These are phyloP conservation scores for Cyamopsis tetragonoloba DNA, from an alignment of 306 rosid species.

Conservation along the genomic window DNA sequence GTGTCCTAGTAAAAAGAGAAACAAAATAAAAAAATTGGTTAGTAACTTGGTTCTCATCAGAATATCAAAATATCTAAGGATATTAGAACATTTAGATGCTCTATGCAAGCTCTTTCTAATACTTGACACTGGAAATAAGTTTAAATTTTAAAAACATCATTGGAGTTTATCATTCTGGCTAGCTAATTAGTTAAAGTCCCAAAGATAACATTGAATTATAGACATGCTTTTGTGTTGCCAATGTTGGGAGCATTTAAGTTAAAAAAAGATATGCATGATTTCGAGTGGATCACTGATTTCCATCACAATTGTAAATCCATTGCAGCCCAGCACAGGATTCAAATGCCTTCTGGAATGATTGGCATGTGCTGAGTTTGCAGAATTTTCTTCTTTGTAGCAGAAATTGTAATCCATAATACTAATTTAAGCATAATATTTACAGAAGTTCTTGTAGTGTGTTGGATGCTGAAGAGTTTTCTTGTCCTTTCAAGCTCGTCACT, in stretches of 20 bases:
- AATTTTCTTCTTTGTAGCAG: slow-evolving; percentile 10
- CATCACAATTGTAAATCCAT: not conserved
- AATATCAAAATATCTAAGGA: not conserved
- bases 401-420: not conserved
- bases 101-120: not conserved
- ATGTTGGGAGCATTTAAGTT: not conserved
- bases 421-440: slow-evolving; percentile 6
- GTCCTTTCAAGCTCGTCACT: slow-evolving; percentile 15
- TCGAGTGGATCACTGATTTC: not conserved
- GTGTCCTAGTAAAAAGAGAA: slow-evolving; percentile 60
- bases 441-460: not conserved
- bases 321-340: not conserved
- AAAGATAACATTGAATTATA: not conserved
- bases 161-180: not conserved
- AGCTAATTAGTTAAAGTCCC: not conserved
- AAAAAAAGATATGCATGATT: not conserved
- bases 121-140: not conserved
- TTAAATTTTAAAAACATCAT: not conserved
- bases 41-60: slow-evolving; percentile 9
- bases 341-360: slow-evolving; percentile 2
- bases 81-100: slow-evolving; percentile 10
- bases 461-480: not conserved
- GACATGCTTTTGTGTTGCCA: not conserved
- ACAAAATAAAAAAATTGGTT: slow-evolving; percentile 19
- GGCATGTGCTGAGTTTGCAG: slow-evolving; percentile 1